A percentile compares a stretch with the other conserved stretches of the same genome.
These are phyloP conservation scores for Orbilia javanica DNA, from an alignment of 2,329 filamentous ascomycete genomes.

Conservation along the genomic window DNA sequence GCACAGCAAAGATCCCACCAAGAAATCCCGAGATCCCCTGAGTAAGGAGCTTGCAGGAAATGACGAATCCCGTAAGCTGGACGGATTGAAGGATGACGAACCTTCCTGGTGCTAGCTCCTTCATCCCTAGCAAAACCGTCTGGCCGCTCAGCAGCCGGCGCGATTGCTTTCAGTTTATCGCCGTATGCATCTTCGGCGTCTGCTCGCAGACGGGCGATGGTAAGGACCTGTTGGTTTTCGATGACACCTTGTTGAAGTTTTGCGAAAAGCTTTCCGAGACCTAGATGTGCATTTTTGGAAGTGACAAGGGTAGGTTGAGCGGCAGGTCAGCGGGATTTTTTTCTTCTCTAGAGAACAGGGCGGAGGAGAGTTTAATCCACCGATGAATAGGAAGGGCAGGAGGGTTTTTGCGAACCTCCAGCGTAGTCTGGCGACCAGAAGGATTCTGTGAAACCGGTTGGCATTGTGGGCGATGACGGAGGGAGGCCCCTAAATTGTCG, in stretches of 20 bases:
- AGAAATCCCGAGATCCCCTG: constrained; percentile 19
- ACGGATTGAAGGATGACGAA: constrained; percentile 64
- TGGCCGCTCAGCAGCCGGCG: constrained; percentile 81
- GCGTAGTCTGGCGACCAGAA: constrained; percentile 99
- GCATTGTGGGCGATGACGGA: constrained; percentile 42
- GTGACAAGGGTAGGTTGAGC: constrained; percentile 31
- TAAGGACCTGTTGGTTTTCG: constrained; percentile 94
- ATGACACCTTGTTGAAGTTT: constrained; percentile 97
- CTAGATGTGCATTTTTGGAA: constrained; percentile 64
- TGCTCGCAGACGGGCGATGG: constrained; percentile 90
- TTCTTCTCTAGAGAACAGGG: neutral
- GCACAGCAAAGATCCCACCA: constrained; percentile 32
- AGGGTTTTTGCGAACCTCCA: constrained; percentile 73
- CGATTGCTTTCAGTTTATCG: constrained; percentile 82
- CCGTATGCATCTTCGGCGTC: constrained; percentile 95
- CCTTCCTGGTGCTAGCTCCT: constrained; percentile 94
- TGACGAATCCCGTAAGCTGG: neutral
- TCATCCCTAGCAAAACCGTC: constrained; percentile 92
- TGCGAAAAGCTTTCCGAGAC: constrained; percentile 91
- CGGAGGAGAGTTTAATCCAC: constrained; percentile 33
- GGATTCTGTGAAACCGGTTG: constrained; percentile 85
- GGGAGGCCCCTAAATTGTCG: constrained; percentile 15
- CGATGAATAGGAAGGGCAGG: neutral
- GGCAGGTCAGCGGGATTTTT: constrained; percentile 34
- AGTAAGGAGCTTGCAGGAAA: neutral